Percentiles rank a stretch among this genome's conserved stretches.
These are phyloP conservation scores for Selaginella moellendorffii DNA, from an alignment of 75 land plant species.

Conservation along the genomic window DNA sequence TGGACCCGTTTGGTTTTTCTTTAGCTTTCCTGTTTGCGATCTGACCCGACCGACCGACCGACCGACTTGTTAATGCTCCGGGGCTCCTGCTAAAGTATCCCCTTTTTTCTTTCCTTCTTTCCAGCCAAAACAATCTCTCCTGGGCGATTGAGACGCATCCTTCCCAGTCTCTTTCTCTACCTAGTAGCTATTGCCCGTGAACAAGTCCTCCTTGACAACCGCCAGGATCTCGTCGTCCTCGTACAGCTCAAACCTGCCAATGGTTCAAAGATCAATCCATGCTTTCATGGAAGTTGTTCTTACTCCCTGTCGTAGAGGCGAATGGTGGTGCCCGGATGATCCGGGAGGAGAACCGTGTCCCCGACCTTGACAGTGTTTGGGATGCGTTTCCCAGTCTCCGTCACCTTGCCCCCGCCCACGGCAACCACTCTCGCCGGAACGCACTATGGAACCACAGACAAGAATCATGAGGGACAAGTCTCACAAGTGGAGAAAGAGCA, in stretches of 20 bases:
- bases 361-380: not conserved
- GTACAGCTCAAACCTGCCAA: not conserved
- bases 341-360: not conserved
- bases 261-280: too few species aligned
- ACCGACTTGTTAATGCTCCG: too few species aligned
- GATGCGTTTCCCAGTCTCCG: not conserved
- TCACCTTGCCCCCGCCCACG: not conserved
- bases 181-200: not conserved
- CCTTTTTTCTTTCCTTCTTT: too few species aligned
- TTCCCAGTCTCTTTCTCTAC: too few species aligned
- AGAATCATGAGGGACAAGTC: not conserved
- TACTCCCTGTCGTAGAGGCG: not conserved
- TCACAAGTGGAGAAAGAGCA: not conserved
- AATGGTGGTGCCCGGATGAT: not conserved
- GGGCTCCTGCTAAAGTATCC: too few species aligned
- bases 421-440: not conserved
- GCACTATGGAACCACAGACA: not conserved
- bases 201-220: not conserved
- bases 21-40: too few species aligned
- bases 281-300: too few species aligned
- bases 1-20: too few species aligned
- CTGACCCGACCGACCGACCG: too few species aligned
- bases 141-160: too few species aligned
- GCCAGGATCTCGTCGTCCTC: not conserved
- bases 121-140: too few species aligned